phyloP scores from a whole-genome alignment of 352 stramenopile species.

The Elongisporangium prolatum region DNA sequence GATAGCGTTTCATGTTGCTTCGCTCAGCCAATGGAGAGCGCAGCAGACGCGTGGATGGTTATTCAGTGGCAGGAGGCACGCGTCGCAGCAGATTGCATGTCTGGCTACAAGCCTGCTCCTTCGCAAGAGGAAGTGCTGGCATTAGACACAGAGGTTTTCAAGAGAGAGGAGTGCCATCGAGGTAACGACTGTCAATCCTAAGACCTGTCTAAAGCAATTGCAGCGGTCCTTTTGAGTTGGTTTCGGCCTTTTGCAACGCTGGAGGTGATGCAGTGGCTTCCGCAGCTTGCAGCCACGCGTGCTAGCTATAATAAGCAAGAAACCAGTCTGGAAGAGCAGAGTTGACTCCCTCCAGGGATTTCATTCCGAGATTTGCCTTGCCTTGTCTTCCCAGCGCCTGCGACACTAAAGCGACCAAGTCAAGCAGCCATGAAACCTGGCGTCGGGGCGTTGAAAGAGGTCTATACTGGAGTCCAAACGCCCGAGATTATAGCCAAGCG shows the following conservation, averaged over 20 bases:
- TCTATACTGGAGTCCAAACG: background rate
- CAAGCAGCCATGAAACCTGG: background rate
- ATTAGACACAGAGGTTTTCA: background rate
- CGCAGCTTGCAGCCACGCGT: no score
- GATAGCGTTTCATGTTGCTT: background rate
- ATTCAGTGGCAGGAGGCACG: background rate
- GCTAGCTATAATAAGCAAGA: no score
- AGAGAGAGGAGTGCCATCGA: no score
- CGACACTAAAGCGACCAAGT: background rate
- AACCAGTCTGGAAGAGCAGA: background rate
- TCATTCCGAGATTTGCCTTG: background rate
- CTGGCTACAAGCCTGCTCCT: background rate
- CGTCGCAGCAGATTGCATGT: background rate
- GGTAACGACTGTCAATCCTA: background rate
- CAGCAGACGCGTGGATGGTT: background rate
- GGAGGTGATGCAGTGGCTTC: no score
- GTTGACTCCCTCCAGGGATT: background rate
- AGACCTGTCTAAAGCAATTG: no score
- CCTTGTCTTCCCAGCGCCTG: background rate
- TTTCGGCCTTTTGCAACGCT: background rate
- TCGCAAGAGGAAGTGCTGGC: background rate
- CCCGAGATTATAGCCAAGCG: background rate
- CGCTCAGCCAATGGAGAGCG: background rate
- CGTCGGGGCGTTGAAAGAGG: background rate
- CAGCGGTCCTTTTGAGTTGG: background rate